Evolutionary conservation across 1,284 basidiomycete species (phyloP).

Genomic region (Coriolopsis trogii): DNA sequence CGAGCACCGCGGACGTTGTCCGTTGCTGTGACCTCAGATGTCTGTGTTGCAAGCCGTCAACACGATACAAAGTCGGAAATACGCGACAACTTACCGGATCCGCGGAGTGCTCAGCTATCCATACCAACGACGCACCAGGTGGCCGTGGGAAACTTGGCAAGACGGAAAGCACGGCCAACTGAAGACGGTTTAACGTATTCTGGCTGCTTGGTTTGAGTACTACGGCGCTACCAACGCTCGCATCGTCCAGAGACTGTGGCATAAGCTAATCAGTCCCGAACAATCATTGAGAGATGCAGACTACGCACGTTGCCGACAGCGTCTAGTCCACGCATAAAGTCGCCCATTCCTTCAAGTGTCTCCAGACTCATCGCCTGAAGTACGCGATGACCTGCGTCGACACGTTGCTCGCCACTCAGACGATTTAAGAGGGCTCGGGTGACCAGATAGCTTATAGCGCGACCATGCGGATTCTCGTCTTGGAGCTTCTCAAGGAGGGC

Average conservation of each 20-base stretch:
- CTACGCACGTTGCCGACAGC: slow-evolving; percentile 46
- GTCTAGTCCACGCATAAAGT: slow-evolving; percentile 42
- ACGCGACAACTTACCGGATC: slow-evolving; percentile 27
- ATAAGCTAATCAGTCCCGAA: background rate
- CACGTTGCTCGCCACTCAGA: slow-evolving; percentile 57
- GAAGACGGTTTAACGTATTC: slow-evolving; percentile 55
- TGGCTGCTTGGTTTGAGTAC: slow-evolving; percentile 62
- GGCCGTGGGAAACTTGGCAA: slow-evolving; percentile 53
- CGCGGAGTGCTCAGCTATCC: slow-evolving; percentile 42
- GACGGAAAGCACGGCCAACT: slow-evolving; percentile 53
- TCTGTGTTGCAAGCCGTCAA: background rate
- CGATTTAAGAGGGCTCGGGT: slow-evolving; percentile 55
- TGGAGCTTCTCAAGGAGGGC: slow-evolving; percentile 52
- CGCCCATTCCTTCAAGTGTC: slow-evolving; percentile 46
- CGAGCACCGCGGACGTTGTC: slow-evolving; percentile 18
- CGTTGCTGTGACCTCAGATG: too few relatives aligned
- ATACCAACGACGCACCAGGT: slow-evolving; percentile 45
- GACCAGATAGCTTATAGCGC: slow-evolving; percentile 62
- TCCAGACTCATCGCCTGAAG: slow-evolving; percentile 50
- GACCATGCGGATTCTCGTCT: slow-evolving; percentile 51
- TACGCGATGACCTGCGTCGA: slow-evolving; percentile 54
- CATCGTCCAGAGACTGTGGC: slow-evolving; percentile 45
- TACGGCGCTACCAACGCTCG: slow-evolving; percentile 47
- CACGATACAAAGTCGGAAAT: background rate
- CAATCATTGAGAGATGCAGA: background rate